These are phyloP conservation scores for Metschnikowia shivogae DNA, from an alignment of 805 yeast species.

Conservation along the genomic window DNA sequence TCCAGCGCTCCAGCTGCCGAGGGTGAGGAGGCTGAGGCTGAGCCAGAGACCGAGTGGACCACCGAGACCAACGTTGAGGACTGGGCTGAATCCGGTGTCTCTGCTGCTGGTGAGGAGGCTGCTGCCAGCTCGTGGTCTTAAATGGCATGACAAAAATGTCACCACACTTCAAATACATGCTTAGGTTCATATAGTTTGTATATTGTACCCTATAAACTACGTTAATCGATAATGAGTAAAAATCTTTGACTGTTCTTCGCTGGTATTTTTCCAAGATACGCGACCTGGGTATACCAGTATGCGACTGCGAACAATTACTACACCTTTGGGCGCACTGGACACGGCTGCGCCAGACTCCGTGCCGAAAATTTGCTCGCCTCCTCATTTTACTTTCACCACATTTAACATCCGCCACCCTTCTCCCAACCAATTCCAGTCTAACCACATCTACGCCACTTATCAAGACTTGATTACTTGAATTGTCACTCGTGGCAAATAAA, in stretches of 20 bases:
- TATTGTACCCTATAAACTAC: constrained; percentile 22
- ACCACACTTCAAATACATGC: constrained; percentile 14
- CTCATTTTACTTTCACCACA: neutral
- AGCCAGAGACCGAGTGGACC: constrained; percentile 53
- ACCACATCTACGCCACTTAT: no score
- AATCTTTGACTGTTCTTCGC: neutral
- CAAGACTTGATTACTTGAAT: neutral
- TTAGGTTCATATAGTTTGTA: constrained; percentile 19
- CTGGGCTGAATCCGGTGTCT: constrained; percentile 58
- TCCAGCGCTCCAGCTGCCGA: constrained; percentile 44
- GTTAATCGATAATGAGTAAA: constrained; percentile 9
- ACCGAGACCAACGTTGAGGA: constrained; percentile 60
- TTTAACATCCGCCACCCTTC: neutral
- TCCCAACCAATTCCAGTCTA: neutral
- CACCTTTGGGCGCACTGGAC: constrained; percentile 1
- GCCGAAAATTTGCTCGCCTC: constrained; percentile 1
- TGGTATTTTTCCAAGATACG: no score
- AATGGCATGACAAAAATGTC: constrained; percentile 18
- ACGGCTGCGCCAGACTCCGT: neutral
- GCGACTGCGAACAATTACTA: neutral
- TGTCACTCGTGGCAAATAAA: neutral
- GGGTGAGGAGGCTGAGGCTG: constrained; percentile 61
- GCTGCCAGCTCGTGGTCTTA: constrained; percentile 49
- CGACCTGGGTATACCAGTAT: no score
- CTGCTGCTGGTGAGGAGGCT: constrained; percentile 70